Percentiles rank a stretch among this genome's conserved stretches.
Conservation (phyloP, 257 asterid species). For the Solanum sparsipilum region DNA sequence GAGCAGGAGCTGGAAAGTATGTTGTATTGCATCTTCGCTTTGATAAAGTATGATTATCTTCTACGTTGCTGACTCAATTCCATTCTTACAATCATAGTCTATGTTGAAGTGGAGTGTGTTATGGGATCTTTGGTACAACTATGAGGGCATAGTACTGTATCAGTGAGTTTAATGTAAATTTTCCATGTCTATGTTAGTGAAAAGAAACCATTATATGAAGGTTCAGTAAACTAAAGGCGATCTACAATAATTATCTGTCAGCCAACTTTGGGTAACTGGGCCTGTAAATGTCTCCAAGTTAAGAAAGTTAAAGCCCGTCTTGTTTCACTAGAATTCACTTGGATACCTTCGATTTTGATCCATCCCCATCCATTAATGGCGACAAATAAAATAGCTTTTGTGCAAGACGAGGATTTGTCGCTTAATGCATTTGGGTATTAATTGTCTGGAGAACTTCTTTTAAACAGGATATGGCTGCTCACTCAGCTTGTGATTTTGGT, state of each 20-base stretch:
- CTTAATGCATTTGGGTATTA: neutral
- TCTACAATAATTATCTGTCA: neutral
- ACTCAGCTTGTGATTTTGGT: slow-evolving; percentile 34
- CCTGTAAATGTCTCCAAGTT: neutral
- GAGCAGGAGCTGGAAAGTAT: slow-evolving; percentile 27
- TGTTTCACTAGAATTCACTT: neutral
- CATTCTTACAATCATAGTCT: neutral
- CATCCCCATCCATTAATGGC: neutral
- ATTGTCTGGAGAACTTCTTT: neutral
- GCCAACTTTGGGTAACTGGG: neutral
- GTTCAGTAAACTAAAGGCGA: neutral
- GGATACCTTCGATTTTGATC: neutral
- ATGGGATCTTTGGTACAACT: neutral
- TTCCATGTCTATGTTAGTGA: neutral
- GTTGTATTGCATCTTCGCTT: slow-evolving; percentile 39
- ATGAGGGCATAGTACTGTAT: neutral
- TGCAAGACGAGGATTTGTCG: neutral
- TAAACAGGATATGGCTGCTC: slow-evolving; percentile 33
- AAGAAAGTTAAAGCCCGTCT: neutral
- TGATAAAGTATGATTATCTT: slow-evolving; percentile 26
- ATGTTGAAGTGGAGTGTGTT: neutral
- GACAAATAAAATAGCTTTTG: neutral
- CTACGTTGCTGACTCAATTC: neutral
- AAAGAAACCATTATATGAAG: neutral
- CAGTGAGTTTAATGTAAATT: neutral